Evolutionary conservation across 352 stramenopile genomes (phyloP).

Genomic region (Nothophytophthora sp.): DNA sequence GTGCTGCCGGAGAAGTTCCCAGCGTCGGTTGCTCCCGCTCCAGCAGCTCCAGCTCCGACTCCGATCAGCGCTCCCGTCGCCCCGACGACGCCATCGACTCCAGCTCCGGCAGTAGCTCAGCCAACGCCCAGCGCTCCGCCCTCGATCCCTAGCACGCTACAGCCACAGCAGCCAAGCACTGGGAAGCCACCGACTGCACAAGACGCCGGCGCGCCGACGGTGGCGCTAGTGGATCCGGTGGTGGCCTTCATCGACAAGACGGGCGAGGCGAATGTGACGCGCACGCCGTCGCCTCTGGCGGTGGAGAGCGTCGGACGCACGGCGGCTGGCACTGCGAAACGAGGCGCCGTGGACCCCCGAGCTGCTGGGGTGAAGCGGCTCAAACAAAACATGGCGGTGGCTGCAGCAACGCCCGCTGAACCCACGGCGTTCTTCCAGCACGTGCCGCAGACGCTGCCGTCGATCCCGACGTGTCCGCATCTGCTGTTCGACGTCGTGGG

Average conservation of each 20-base stretch:
- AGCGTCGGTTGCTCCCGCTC: conserved; percentile 6
- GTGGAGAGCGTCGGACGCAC: conserved; percentile 27
- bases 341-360: conserved; percentile 9
- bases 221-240: conserved; percentile 38
- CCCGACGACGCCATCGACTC: neutral
- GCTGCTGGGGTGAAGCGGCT: conserved; percentile 25
- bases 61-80: neutral
- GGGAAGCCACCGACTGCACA: neutral
- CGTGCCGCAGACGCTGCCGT: conserved; percentile 54
- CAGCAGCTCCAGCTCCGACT: conserved; percentile 2
- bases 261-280: conserved; percentile 22
- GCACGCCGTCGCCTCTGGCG: conserved; percentile 24
- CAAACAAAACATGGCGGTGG: conserved; percentile 15
- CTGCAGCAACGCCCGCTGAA: conserved; percentile 8
- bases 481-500: conserved; percentile 65
- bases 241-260: conserved; percentile 76
- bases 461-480: conserved; percentile 55
- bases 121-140: neutral
- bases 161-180: conserved; percentile 13
- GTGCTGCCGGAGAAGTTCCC: conserved; percentile 42
- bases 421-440: conserved; percentile 46
- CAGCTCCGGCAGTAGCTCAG: conserved; percentile 2
- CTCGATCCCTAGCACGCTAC: conserved; percentile 17
- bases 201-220: neutral
- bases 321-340: conserved; percentile 15